Evolutionary conservation across 306 rosid genomes (phyloP), one percentile per base, ranked within the genome.

Genomic region (Acacia melanoxylon): DNA sequence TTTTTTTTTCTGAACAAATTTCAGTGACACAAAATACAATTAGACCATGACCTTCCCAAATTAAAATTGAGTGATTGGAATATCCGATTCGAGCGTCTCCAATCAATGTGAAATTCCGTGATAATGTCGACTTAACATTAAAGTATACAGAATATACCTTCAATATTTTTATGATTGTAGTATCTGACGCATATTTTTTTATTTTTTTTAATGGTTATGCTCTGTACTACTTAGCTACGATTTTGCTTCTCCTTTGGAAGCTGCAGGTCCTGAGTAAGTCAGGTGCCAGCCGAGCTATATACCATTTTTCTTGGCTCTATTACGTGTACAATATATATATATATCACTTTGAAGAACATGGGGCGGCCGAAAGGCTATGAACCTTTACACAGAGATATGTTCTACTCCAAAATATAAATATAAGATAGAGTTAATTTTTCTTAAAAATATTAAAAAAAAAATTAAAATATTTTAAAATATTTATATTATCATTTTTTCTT

Each of bases 251-350:
- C 68, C 27, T 13, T 13, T 27, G 37, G 63, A 85, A 79, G 78
- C 69, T 74, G 29, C 40, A 49, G 62, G 29, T 73, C 45, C 72
- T 29, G 15, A 16, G 41, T 2, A 29, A 59, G 48, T 27, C 49
- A 35, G 59, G 80, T 61, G 88, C 79, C 88, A 82, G 45, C 65
- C 75, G 14, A 48, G 52, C 52, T 58, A 68, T 48, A 59, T 29
- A 74, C 75, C 81, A 78, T 85, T 48, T 82, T 62, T 40, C 14
- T 27, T 62, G 68, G 68, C 68, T 25, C 0, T 63, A 58, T 5
- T 6, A 63, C 3, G 33, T 68, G 29, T 51, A 15, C 41, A 42
- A 31, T 35, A 35, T 35, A 35, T 35, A 65, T 17, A 68, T 69
- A 78, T 67, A 16, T 74, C 49, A 40, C 73, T 69, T 67, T 48